These are phyloP conservation scores for Mycothermus thermophilus DNA, from an alignment of 495 filamentous ascomycete species.

Conservation along the genomic window DNA sequence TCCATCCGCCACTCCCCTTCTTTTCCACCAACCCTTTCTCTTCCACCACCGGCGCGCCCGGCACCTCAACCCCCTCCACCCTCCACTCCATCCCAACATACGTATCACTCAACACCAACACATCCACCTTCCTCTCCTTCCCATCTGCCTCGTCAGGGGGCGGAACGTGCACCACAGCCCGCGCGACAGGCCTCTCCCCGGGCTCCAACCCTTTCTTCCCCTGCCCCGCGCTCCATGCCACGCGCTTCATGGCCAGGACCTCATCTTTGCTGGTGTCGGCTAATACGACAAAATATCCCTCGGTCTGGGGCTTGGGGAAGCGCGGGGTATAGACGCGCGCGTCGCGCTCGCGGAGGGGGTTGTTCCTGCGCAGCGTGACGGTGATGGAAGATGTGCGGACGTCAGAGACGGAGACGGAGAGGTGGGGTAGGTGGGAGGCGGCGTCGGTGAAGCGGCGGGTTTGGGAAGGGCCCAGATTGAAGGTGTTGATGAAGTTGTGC, in stretches of 20 bases:
- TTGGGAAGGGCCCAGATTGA: too few relatives aligned
- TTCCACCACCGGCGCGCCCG: too few relatives aligned
- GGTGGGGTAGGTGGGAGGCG: slow-evolving; percentile 47
- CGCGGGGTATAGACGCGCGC: slow-evolving; percentile 68
- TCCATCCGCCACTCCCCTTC: too few relatives aligned
- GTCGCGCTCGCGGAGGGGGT: slow-evolving; percentile 45
- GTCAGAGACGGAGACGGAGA: slow-evolving; percentile 48
- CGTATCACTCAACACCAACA: slow-evolving; percentile 67
- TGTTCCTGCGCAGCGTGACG: slow-evolving; percentile 51
- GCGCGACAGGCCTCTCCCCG: slow-evolving; percentile 29
- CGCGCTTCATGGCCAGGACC: slow-evolving; percentile 69
- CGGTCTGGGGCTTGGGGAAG: slow-evolving; percentile 89
- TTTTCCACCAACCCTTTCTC: too few relatives aligned
- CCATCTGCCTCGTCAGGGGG: slow-evolving; percentile 15
- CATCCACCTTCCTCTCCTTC: slow-evolving; percentile 43
- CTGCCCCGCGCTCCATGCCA: slow-evolving; percentile 47
- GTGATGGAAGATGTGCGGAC: slow-evolving; percentile 47
- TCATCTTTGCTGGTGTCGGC: slow-evolving; percentile 53
- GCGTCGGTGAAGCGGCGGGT: slow-evolving; percentile 41
- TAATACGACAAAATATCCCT: slow-evolving; percentile 81
- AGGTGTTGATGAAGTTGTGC: too few relatives aligned
- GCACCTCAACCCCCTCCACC: slow-evolving; percentile 12
- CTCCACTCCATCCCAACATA: slow-evolving; percentile 72
- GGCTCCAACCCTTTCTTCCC: slow-evolving; percentile 11
- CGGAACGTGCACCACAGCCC: slow-evolving; percentile 51